phyloP scores from a whole-genome alignment of 192 early-diverging fungal species.

The Geosiphon pyriformis region DNA sequence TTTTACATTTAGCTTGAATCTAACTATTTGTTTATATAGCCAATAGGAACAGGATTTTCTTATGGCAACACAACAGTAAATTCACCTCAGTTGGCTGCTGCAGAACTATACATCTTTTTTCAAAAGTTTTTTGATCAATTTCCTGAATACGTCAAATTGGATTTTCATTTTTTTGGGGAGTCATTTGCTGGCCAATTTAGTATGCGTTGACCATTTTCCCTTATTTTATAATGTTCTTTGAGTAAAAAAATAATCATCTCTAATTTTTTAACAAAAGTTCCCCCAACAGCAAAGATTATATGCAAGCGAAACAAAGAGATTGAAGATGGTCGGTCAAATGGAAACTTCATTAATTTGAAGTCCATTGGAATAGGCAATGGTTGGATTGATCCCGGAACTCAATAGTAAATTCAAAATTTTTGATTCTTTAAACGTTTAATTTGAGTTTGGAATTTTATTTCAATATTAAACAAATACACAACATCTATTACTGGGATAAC shows the following conservation, averaged over 20 bases:
- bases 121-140: conserved; percentile 41
- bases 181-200: conserved; percentile 51
- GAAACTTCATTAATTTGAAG: conserved; percentile 33
- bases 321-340: too few relatives aligned
- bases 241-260: conserved; percentile 21
- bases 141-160: conserved; percentile 13
- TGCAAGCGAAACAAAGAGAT: conserved; percentile 23
- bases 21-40: conserved; percentile 46
- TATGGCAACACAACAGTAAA: conserved; percentile 44
- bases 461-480: conserved; percentile 21
- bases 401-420: conserved; percentile 35
- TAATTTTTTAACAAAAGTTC: neutral
- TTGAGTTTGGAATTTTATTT: conserved; percentile 31
- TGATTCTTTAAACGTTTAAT: neutral
- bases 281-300: conserved; percentile 33
- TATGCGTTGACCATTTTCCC: neutral
- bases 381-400: conserved; percentile 37
- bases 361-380: conserved; percentile 55
- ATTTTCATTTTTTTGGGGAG: conserved; percentile 48
- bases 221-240: conserved; percentile 36
- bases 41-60: conserved; percentile 68
- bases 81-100: conserved; percentile 38
- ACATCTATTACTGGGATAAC: conserved; percentile 37
- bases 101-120: conserved; percentile 42
- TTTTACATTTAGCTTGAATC: neutral